Evolutionary conservation across 208 protist species (phyloP).

Genomic region (Trypanosoma conorhini): DNA sequence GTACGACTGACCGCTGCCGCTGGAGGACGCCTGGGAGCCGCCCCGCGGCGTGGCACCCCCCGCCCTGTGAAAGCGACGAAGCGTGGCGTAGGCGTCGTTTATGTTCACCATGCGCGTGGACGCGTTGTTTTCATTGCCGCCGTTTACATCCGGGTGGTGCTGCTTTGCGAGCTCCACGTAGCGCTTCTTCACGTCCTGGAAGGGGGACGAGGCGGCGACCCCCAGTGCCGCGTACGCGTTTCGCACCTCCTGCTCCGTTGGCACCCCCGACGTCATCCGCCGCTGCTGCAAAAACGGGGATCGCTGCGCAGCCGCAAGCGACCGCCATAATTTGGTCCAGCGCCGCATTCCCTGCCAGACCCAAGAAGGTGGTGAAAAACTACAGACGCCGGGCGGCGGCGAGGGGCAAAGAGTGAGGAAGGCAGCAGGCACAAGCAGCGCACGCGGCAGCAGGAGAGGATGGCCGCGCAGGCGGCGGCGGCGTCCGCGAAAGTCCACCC

Average conservation of each 20-base stretch:
- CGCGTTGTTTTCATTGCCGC: constrained; percentile 18
- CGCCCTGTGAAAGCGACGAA: constrained; percentile 70
- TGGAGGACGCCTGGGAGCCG: neutral
- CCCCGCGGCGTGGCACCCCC: constrained; percentile 39
- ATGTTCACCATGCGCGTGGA: constrained; percentile 80
- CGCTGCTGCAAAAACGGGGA: constrained; percentile 27
- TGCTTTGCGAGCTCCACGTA: constrained; percentile 86
- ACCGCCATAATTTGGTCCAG: constrained; percentile 10
- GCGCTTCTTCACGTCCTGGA: constrained; percentile 76
- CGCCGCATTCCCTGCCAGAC: constrained; percentile 14
- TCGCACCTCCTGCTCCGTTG: constrained; percentile 76
- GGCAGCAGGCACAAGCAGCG: neutral
- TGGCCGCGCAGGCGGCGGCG: no score
- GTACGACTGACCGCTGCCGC: constrained; percentile 34
- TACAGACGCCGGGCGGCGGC: neutral
- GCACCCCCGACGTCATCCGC: constrained; percentile 16
- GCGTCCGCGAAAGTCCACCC: no score
- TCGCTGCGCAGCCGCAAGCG: neutral
- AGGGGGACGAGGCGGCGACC: constrained; percentile 38
- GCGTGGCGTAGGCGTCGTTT: constrained; percentile 81
- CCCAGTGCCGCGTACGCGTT: constrained; percentile 76
- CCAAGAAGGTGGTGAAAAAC: constrained; percentile 6
- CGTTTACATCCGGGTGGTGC: constrained; percentile 87
- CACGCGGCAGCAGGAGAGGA: neutral
- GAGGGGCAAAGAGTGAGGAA: neutral